Base-by-base conservation (phyloP, 2,329 filamentous ascomycete species). In the Bipolaris zeicola region DNA sequence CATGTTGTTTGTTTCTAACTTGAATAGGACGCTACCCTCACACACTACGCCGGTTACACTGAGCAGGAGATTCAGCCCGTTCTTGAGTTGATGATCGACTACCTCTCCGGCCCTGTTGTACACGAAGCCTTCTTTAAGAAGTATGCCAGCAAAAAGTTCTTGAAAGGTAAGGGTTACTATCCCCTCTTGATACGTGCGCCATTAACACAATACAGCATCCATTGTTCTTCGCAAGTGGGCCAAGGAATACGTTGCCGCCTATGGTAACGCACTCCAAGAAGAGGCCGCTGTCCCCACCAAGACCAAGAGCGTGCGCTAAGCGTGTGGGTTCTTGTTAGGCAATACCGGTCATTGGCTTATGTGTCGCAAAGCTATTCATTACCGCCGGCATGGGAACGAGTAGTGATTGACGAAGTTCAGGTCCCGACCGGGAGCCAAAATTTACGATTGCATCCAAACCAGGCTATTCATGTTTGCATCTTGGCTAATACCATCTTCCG, bases 71-170 rank as follows among this genome's bases (percentile, higher is more conserved):
- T 99, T 66, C 86, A 94, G 76, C 94, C 94, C 10, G 91, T 98
- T 38, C 91, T 96, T 72, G 85, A 89, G 69, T 84, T 98, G 59
- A 97, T 99, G 93, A 87, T 99, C 60, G 93, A 99, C 77, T 99
- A 99, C 76, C 88, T 99, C 37, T 90, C 90, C 57, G 88, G 91
- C 11, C 95, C 94, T 24, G 90, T 97, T 51, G 86, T 89, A 41
- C 95, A 99, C 73, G 94, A 98, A 76, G 96, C 95, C 36, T 97
- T 99, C 83, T 98, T 97, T 85, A 96, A 96, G 86, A 99, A 99
- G 80, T 99, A 99, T 77, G 95, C 95, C 54, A 96, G 92, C 86
- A 99, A 98, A 84, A 97, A 96, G 80, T 99, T 98, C 80, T 81
- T 98, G 70, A 99, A 99, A 82, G 93, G 94, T 96, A 87, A 80